phyloP scores from a whole-genome alignment of 1,284 basidiomycete species.

The Singerocomus inundabilis region DNA sequence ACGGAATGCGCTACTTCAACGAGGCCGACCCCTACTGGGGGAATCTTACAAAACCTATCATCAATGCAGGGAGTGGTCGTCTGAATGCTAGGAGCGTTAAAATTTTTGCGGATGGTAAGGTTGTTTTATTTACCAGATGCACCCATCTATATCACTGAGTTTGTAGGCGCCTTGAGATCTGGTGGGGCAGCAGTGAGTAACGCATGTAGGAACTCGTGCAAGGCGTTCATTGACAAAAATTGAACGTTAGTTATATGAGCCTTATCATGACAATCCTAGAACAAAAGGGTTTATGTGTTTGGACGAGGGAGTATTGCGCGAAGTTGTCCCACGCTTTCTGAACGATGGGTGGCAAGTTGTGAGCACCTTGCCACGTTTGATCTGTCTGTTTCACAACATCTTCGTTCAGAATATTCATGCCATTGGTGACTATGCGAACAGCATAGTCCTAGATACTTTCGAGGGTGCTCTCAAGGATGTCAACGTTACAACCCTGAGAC shows the following conservation, averaged over 20 bases:
- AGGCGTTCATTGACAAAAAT: not conserved
- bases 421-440: conserved; percentile 89
- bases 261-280: conserved; percentile 78
- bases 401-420: conserved; percentile 76
- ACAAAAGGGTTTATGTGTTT: conserved; percentile 79
- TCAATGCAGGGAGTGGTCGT: conserved; percentile 56
- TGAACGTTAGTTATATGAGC: conserved; percentile 57
- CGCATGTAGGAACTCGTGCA: not conserved
- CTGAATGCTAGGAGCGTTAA: conserved; percentile 82
- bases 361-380: conserved; percentile 31
- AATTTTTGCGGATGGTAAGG: conserved; percentile 80
- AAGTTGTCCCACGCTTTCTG: conserved; percentile 68
- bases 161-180: conserved; percentile 78
- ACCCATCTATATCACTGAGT: conserved; percentile 2
- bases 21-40: conserved; percentile 79
- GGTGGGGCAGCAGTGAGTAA: conserved; percentile 82
- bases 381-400: conserved; percentile 1
- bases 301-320: conserved; percentile 58
- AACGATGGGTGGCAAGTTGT: conserved; percentile 81
- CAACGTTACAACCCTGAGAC: conserved; percentile 64
- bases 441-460: conserved; percentile 80
- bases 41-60: conserved; percentile 55
- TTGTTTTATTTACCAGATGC: not conserved
- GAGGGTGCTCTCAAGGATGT: conserved; percentile 60
- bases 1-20: conserved; percentile 71